Base-by-base conservation (phyloP, 495 filamentous ascomycete species). In the Baudoinia panamericana region DNA sequence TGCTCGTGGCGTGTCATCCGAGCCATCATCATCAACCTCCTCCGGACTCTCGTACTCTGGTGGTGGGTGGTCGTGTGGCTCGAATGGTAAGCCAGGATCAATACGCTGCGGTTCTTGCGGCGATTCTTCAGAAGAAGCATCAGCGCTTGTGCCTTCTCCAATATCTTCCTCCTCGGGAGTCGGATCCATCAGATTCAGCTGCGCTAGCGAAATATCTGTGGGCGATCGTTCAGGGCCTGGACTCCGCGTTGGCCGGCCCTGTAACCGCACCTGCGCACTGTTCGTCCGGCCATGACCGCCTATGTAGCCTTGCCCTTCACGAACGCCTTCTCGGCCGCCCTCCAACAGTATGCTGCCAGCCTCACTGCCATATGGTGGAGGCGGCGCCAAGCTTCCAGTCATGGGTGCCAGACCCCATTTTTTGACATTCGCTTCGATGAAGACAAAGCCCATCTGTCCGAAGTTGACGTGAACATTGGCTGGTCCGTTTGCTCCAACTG, bases 381-480 rank as follows among this genome's bases (percentile, higher is more conserved):
- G 90, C 11, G 90, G 92, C 28, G 88, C 92, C 27, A 96, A 69
- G 55, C 82, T 92, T 28, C 90, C 90, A 1, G 87, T 93, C 73
- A 92, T 92, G 10, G 90, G 90, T 32, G 90, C 90, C 37, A 97
- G 64, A 5, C 90, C 90, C 90, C 90, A 96, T 69, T 95, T 96
- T 71, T 97, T 97, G 26, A 97, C 90, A 50, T 97, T 97, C 30
- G 85, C 90, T 63, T 97, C 90, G 55, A 97, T 96, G 55, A 95
- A 97, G 13, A 96, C 90, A 52, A 95, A 97, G 28, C 90, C 90
- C 51, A 85, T 79, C 56, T 97, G 90, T 2, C 90, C 90, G 58
- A 97, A 94, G 57, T 97, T 97, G 51, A 97, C 90, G 57, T 96
- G 87, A 4, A 96, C 69, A 12, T 76, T 78, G 55, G 83, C 84